Evolutionary conservation across 148 eudicot species (phyloP), one percentile per base, ranked within the genome.

Genomic region (Camellia granthamiana): DNA sequence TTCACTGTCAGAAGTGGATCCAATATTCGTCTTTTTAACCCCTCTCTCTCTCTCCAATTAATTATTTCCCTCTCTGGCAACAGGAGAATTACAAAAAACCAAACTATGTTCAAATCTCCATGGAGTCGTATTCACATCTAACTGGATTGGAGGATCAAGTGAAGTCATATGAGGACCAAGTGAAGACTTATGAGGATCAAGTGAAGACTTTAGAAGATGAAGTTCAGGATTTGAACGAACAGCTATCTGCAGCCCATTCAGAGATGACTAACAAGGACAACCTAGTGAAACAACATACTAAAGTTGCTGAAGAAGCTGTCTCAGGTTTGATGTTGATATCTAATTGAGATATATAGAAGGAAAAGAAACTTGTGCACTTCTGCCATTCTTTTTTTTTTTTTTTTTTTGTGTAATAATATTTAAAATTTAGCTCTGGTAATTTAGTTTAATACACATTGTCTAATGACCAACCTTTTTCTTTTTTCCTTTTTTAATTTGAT

Each of bases 231-330:
- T 83, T 96, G 76, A 92, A 87, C 86, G 94, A 91, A 76, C 88
- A 93, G 80, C 81, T 96, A 16, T 85, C 95, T 42, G 87, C 82
- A 79, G 95, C 99, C 68, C 74, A 89, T 78, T 82, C 92, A 16
- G 99, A 96, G 84, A 88, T 96, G 81, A 91, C 88, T 51, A 84
- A 88, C 47, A 92, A 92, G 84, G 99, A 93, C 74, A 93, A 84
- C 78, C 82, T 92, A 69, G 99, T 93, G 74, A 96, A 93, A 83
- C 99, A 96, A 75, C 99, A 96, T 77, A 88, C 91, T 38, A 96
- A 96, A 88, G 99, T 96, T 76, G 98, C 99, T 6, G 99, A 96
- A 86, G 99, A 95, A 85, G 99, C 99, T 63, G 98, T 96, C 73
- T 89, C 97, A 83, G 99, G 99, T 96, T 78, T 78, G 62, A 70